These are phyloP conservation scores for Anastatica hierochuntica DNA, from an alignment of 345 rosid species.

Conservation along the genomic window DNA sequence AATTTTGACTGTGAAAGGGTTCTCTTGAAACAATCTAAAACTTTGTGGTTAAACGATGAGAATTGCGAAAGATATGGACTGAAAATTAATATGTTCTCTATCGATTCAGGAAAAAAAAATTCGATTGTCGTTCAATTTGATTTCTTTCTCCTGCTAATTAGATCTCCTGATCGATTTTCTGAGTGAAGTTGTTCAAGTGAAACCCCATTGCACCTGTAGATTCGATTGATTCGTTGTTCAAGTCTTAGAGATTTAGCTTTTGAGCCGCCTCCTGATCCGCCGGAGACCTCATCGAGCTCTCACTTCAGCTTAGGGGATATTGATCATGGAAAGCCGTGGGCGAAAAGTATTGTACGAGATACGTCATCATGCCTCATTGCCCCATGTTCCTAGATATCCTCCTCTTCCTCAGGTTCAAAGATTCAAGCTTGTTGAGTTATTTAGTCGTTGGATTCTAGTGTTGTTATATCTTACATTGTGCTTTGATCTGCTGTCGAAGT, in stretches of 20 bases:
- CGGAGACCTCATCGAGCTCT: background rate
- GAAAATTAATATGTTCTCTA: too few species aligned
- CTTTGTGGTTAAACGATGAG: too few species aligned
- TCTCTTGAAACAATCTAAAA: too few species aligned
- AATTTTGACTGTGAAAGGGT: too few species aligned
- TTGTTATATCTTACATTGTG: background rate
- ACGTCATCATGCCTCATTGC: constrained; percentile 55
- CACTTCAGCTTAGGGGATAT: background rate
- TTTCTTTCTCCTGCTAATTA: background rate
- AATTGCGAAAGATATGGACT: too few species aligned
- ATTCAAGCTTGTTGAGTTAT: background rate
- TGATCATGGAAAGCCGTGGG: constrained; percentile 30
- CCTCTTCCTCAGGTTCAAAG: constrained; percentile 54
- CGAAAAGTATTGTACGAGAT: constrained; percentile 54
- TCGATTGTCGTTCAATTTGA: too few species aligned
- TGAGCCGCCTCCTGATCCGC: too few species aligned
- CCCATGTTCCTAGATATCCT: constrained; percentile 57
- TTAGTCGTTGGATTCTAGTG: background rate
- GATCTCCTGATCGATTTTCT: constrained; percentile 13
- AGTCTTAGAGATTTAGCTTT: too few species aligned
- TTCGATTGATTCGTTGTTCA: too few species aligned
- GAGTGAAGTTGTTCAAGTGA: too few species aligned
- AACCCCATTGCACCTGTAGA: too few species aligned
- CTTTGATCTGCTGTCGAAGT: constrained; percentile 7
- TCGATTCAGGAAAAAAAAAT: background rate